Percentiles rank a stretch among this genome's conserved stretches.
phyloP scores from a whole-genome alignment of 306 rosid species.

The Medicago truncatula region DNA sequence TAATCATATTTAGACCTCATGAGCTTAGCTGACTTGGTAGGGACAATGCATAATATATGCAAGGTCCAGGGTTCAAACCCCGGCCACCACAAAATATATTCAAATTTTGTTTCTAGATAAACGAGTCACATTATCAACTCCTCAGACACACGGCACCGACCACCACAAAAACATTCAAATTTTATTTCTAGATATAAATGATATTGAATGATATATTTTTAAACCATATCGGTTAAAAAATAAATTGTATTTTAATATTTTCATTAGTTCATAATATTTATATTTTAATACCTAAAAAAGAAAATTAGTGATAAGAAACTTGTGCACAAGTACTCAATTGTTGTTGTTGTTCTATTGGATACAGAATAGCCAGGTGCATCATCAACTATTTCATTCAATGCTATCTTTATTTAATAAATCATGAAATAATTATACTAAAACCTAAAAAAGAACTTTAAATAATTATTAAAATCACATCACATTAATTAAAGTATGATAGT shows the following conservation, averaged over 20 bases:
- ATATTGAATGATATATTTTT: no score
- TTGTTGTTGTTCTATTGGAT: background rate
- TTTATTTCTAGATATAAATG: no score
- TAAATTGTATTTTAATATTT: background rate
- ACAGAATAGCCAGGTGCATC: background rate
- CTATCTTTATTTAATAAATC: background rate
- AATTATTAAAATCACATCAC: background rate
- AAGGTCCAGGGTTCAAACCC: no score
- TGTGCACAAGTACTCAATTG: background rate
- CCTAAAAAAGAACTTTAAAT: background rate
- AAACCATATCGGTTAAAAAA: background rate
- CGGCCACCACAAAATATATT: no score
- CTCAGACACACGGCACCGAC: no score
- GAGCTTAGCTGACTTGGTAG: no score
- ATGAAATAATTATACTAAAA: background rate
- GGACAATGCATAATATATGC: no score
- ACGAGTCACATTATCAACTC: no score
- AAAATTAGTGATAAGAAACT: background rate
- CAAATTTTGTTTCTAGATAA: no score
- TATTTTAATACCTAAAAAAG: no score
- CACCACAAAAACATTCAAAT: no score
- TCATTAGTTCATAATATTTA: background rate
- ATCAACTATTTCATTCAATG: background rate
- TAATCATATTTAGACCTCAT: no score
- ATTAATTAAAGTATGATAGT: constrained; percentile 3